phyloP scores from a whole-genome alignment of 129 eudicot genomes.

The Pseudognaphalium luteoalbum region DNA sequence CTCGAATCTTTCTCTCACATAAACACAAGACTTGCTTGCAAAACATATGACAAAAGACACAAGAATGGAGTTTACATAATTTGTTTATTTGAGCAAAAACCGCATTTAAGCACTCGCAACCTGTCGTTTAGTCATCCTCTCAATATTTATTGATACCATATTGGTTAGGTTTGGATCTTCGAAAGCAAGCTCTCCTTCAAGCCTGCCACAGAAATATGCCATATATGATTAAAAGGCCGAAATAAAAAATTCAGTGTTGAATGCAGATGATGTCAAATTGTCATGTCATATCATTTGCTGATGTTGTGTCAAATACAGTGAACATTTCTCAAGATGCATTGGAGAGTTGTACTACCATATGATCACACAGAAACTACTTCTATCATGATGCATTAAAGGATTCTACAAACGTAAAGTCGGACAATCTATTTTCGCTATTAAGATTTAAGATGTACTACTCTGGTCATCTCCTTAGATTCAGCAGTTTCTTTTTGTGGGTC shows the following conservation, averaged over 20 bases:
- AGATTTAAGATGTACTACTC: not conserved
- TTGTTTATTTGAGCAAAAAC: not conserved
- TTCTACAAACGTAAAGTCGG: not conserved
- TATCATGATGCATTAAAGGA: not conserved
- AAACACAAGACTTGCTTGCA: conserved; percentile 4
- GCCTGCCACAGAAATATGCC: conserved; percentile 41
- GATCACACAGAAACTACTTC: not conserved
- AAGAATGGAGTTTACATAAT: not conserved
- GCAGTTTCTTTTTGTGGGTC: conserved; percentile 17
- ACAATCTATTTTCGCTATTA: not conserved
- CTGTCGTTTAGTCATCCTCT: conserved; percentile 66
- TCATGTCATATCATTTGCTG: not conserved
- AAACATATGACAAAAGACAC: not conserved
- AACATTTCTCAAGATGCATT: not conserved
- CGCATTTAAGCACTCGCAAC: conserved; percentile 46
- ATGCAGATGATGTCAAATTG: not conserved
- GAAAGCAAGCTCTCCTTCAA: conserved; percentile 77
- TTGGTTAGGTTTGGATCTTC: conserved; percentile 86
- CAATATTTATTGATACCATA: conserved; percentile 71
- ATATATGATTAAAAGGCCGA: not conserved
- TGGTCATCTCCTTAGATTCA: conserved; percentile 1
- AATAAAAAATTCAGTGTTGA: not conserved
- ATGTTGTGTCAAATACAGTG: not conserved
- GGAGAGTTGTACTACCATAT: not conserved
- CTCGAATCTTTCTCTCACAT: conserved; percentile 7